These are phyloP conservation scores for Dendrobium nobile DNA, from an alignment of 106 monocot genomes.

Conservation along the genomic window DNA sequence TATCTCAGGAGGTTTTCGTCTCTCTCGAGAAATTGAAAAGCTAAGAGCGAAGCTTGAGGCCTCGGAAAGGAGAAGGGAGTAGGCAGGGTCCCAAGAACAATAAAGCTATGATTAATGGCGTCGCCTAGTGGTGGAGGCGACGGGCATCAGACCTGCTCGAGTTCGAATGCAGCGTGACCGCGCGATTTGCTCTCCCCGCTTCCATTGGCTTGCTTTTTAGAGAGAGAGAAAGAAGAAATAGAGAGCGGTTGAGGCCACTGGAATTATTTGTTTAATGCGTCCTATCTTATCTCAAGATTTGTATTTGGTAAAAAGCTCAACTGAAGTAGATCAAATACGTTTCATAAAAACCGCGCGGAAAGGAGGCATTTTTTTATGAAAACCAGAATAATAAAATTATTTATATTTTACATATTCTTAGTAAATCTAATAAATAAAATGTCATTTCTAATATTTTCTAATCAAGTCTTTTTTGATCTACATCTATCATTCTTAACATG, in stretches of 20 bases:
- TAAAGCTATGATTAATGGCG: background rate
- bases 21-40: background rate
- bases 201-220: background rate
- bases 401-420: too few relatives aligned
- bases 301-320: too few relatives aligned
- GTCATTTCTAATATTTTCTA: too few relatives aligned
- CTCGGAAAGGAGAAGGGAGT: background rate
- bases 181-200: background rate
- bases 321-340: too few relatives aligned
- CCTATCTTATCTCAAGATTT: too few relatives aligned
- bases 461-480: too few relatives aligned
- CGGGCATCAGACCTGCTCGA: background rate
- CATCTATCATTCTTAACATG: too few relatives aligned
- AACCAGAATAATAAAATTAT: too few relatives aligned
- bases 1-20: background rate
- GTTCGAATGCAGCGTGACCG: background rate
- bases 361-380: too few relatives aligned
- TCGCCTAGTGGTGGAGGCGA: background rate
- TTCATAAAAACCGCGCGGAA: too few relatives aligned
- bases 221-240: background rate
- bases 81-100: background rate
- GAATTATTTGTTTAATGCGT: too few relatives aligned
- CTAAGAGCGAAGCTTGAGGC: background rate
- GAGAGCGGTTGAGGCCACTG: background rate
- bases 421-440: too few relatives aligned